These are phyloP conservation scores for Paramecium bursaria DNA, from an alignment of 73 alveolate species.

Conservation along the genomic window DNA sequence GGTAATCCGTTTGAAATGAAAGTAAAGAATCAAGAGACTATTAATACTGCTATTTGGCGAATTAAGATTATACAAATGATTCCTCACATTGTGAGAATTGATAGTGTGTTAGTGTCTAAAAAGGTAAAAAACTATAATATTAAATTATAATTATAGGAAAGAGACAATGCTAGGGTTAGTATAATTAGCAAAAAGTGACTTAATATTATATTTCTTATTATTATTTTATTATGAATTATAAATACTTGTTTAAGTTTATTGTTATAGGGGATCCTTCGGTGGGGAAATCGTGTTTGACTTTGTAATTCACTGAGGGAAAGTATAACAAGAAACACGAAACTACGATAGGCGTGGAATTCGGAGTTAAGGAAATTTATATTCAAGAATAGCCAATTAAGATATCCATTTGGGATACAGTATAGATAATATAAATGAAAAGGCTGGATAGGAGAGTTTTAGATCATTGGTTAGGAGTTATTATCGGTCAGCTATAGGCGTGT, in stretches of 20 bases:
- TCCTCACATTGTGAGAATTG: slow-evolving; percentile 32
- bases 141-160: neutral
- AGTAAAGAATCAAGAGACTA: too few relatives aligned
- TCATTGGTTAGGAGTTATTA: neutral
- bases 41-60: neutral
- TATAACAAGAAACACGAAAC: slow-evolving; percentile 5
- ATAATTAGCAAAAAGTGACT: too few relatives aligned
- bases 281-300: slow-evolving; percentile 37
- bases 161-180: slow-evolving; percentile 56
- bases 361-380: slow-evolving; percentile 70
- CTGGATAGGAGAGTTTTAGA: slow-evolving; percentile 47
- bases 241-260: slow-evolving; percentile 37
- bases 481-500: slow-evolving; percentile 56
- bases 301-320: neutral
- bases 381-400: neutral
- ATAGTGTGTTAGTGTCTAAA: slow-evolving; percentile 35
- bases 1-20: slow-evolving; percentile 56
- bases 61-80: slow-evolving; percentile 31
- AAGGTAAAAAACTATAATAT: neutral
- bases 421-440: neutral
- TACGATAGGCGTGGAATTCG: slow-evolving; percentile 88
- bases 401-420: neutral
- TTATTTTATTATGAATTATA: too few relatives aligned
- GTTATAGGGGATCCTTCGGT: slow-evolving; percentile 51
- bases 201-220: too few relatives aligned